These are phyloP conservation scores for Trichosporon coremiiforme DNA, from an alignment of 1,284 basidiomycete species.

Conservation along the genomic window DNA sequence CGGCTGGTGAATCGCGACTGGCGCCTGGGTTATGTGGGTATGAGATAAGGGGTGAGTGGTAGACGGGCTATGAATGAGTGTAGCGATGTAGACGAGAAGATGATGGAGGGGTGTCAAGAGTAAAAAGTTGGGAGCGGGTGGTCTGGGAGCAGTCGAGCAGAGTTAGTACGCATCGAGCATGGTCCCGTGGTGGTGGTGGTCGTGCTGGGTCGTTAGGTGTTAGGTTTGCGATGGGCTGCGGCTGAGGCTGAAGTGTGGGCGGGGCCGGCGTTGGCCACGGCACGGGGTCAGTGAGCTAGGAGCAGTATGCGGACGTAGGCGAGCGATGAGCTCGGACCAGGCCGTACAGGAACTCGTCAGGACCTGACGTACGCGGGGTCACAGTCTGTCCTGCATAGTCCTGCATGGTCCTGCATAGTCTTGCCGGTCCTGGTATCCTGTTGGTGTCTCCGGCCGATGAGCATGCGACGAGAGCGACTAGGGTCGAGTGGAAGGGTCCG, in stretches of 20 bases:
- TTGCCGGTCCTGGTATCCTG: not conserved
- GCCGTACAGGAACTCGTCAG: not conserved
- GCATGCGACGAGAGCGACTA: not conserved
- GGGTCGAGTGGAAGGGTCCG: not conserved
- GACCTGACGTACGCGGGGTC: not conserved
- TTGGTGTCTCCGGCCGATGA: not conserved
- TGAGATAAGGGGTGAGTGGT: not conserved
- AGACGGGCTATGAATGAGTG: not conserved
- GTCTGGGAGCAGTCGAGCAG: not conserved
- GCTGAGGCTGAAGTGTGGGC: not conserved
- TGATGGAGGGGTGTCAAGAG: constrained; percentile 1
- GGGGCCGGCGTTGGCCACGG: constrained; percentile 7
- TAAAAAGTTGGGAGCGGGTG: not conserved
- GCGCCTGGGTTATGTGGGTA: not conserved
- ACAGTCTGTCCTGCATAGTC: no score
- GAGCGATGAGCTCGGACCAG: not conserved
- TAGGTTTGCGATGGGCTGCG: constrained; percentile 2
- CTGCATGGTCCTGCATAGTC: no score
- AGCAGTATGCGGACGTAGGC: not conserved
- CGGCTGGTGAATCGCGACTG: not conserved
- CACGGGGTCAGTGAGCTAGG: constrained; percentile 7
- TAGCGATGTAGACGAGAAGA: not conserved
- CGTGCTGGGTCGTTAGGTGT: no score
- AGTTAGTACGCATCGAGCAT: not conserved
- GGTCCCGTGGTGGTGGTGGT: not conserved